A percentile compares a stretch with the other conserved stretches of the same genome.
Evolutionary conservation across 306 rosid species (phyloP).

Genomic region (Calophaca sinica): DNA sequence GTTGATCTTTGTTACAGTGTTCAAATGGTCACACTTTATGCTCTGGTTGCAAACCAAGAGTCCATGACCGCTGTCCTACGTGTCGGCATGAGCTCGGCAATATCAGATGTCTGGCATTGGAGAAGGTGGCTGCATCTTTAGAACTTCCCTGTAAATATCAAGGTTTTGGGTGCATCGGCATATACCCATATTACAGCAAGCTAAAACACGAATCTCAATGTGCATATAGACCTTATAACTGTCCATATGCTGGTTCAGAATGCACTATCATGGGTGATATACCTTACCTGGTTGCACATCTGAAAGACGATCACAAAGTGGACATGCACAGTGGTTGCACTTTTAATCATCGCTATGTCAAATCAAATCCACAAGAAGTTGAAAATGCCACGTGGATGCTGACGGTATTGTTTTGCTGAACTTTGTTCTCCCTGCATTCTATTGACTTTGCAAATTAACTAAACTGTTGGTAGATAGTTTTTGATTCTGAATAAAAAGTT

Average conservation of each 20-base stretch:
- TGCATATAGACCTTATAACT: slow-evolving; percentile 73
- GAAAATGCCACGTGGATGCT: slow-evolving; percentile 98
- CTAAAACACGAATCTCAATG: slow-evolving; percentile 91
- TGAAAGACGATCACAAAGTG: slow-evolving; percentile 94
- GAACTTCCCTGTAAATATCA: slow-evolving; percentile 93
- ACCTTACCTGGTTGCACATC: slow-evolving; percentile 77
- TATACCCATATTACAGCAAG: slow-evolving; percentile 93
- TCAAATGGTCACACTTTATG: slow-evolving; percentile 93
- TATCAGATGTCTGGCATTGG: slow-evolving; percentile 90
- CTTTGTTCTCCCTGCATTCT: slow-evolving; percentile 5
- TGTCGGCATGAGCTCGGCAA: slow-evolving; percentile 95
- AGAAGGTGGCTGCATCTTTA: slow-evolving; percentile 93
- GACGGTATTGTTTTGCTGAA: slow-evolving; percentile 65
- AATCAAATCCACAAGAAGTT: slow-evolving; percentile 93
- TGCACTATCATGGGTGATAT: slow-evolving; percentile 77
- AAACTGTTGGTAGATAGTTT: slow-evolving; percentile 2
- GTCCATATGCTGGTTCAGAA: slow-evolving; percentile 95
- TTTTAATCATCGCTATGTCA: slow-evolving; percentile 92
- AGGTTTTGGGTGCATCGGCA: slow-evolving; percentile 77
- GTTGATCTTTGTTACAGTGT: slow-evolving; percentile 63
- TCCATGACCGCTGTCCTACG: slow-evolving; percentile 91
- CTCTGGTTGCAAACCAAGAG: slow-evolving; percentile 92
- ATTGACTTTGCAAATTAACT: background rate
- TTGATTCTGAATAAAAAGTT: too few species aligned
- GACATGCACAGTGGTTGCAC: slow-evolving; percentile 95